Conservation (phyloP, 1,284 basidiomycete genomes). For the Marasmius fiardii region DNA sequence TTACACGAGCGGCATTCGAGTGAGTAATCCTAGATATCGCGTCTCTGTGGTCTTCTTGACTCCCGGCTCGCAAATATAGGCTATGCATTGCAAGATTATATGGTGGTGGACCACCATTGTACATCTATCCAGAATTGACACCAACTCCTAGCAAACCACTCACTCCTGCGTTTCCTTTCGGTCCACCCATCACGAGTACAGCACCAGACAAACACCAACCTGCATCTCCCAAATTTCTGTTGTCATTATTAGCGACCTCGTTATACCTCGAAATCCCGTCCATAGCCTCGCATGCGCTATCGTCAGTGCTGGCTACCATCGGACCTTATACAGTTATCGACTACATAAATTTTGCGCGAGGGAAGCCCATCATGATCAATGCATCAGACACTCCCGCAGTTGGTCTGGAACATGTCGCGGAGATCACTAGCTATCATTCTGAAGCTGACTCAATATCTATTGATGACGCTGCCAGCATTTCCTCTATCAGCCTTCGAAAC, state of each 20-base stretch:
- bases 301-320: conserved; percentile 70
- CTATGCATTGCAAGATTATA: conserved; percentile 82
- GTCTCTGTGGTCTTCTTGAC: conserved; percentile 10
- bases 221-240: conserved; percentile 77
- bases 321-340: conserved; percentile 76
- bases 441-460: conserved; percentile 13
- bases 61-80: conserved; percentile 36
- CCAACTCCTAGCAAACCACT: conserved; percentile 68
- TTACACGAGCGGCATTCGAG: conserved; percentile 67
- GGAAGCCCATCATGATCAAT: conserved; percentile 57
- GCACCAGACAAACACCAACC: conserved; percentile 60
- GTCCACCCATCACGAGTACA: conserved; percentile 23
- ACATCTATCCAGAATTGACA: conserved; percentile 62
- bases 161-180: conserved; percentile 56
- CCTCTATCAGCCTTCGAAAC: conserved; percentile 5
- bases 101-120: conserved; percentile 77
- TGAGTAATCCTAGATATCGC: conserved; percentile 4
- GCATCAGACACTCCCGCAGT: conserved; percentile 49
- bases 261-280: conserved; percentile 84
- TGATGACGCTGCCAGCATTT: not conserved
- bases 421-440: conserved; percentile 30
- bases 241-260: conserved; percentile 84
- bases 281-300: conserved; percentile 72
- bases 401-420: conserved; percentile 69
- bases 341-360: conserved; percentile 85